Base-by-base conservation (phyloP, 331 rosid genomes). In the Pyrus hybrid region DNA sequence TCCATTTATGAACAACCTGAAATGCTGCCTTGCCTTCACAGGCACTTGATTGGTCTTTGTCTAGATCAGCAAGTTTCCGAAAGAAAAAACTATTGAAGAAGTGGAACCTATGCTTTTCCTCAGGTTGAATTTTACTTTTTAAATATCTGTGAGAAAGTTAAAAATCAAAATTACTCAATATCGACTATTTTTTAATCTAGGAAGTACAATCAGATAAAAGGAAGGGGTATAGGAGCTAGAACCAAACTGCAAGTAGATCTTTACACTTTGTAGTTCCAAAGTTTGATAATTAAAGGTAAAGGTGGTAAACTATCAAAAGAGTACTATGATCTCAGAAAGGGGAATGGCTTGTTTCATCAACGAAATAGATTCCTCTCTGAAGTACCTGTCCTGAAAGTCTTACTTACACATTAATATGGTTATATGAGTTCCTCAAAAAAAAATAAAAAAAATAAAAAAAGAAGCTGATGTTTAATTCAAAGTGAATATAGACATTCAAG, bases 1-100 rank as follows among this genome's bases (percentile, higher is more conserved):
- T 93, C 98, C 98, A 93, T 80, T 93, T 93, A 69, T 87, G 88
- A 79, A 91, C 93, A 28, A 92, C 88, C 32, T 87, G 85, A 88
- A 91, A 91, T 45, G 98, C 97, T 76, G 90, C 97, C 80, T 85
- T 83, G 71, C 87, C 96, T 71, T 91, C 97, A 69, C 86, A 84
- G 79, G 92, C 87, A 83, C 84, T 84, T 13, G 97, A 84, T 54
- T 89, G 97, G 82, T 93, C 90, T 87, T 91, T 93, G 80, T 93
- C 93, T 80, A 93, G 84, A 86, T 93, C 97, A 63, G 86, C 96
- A 86, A 93, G 87, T 86, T 93, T 93, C 73, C 92, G 88, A 83
- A 91, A 93, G 98, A 93, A 93, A 80, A 93, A 93, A 82, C 98
- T 88, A 83, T 91, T 93, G 77, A 91, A 93, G 83, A 93, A 93